Base-by-base conservation (phyloP, 305 asterid genomes). In the Plantago lanceolata region DNA sequence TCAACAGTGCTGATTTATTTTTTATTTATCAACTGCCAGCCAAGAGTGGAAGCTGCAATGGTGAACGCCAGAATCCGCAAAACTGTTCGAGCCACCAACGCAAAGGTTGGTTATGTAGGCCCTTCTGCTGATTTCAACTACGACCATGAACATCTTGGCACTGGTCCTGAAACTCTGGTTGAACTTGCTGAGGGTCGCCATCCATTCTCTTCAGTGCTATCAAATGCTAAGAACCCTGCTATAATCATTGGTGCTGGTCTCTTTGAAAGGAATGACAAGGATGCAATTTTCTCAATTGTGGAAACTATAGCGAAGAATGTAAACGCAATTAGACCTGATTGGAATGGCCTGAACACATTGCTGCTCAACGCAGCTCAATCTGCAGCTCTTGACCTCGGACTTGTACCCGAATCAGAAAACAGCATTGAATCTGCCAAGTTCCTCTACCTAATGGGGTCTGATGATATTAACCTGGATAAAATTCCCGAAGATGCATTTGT, bases 331-430 rank as follows among this genome's bases (percentile, higher is more conserved):
- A 72, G 92, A 33, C 90, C 95, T 0, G 96, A 85, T 26, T 89
- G 97, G 97, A 89, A 87, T 2, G 96, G 95, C 13, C 74, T 89
- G 75, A 93, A 93, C 19, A 80, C 85, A 5, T 64, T 93, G 78
- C 85, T 93, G 48, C 80, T 84, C 14, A 87, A 84, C 58, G 99
- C 96, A 31, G 94, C 96, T 65, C 99, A 93, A 81, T 95, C 99
- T 52, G 99, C 99, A 3, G 88, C 99, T 33, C 88, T 93, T 54
- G 99, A 93, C 81, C 96, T 93, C 11, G 99, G 99, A 15, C 97
- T 93, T 8, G 82, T 92, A 4, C 91, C 94, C 1, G 87, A 93
- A 81, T 78, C 94, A 1, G 91, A 78, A 43, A 80, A 77, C 53
- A 74, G 85, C 82, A 75, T 85, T 2, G 96, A 87, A 63, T 78